These are phyloP conservation scores for Sugiyamaella novakii DNA, from an alignment of 1,139 yeast genomes.

Conservation along the genomic window DNA sequence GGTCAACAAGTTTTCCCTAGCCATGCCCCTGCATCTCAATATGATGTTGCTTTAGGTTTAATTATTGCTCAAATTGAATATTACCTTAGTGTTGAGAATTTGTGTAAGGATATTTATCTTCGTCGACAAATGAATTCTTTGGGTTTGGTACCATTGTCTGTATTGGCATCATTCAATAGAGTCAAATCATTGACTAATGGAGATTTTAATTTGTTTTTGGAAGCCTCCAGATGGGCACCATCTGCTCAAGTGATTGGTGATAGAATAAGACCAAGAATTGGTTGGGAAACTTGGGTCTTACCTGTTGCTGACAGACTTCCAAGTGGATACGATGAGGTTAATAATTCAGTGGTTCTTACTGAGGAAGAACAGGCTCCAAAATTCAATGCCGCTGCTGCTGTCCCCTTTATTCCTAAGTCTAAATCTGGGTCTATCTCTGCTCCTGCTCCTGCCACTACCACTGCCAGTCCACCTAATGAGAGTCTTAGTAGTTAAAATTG, in stretches of 20 bases:
- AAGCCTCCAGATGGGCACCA: constrained; percentile 50
- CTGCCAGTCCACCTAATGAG: constrained; percentile 9
- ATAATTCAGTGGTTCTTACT: not conserved
- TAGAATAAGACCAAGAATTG: constrained; percentile 49
- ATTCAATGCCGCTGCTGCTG: constrained; percentile 44
- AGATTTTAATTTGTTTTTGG: constrained; percentile 50
- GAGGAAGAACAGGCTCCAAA: constrained; percentile 35
- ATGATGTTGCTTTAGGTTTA: constrained; percentile 37
- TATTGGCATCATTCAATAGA: constrained; percentile 73
- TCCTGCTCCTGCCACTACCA: not conserved
- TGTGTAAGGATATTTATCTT: constrained; percentile 76
- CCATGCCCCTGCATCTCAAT: constrained; percentile 29
- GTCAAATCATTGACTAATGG: constrained; percentile 61
- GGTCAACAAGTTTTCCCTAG: constrained; percentile 30
- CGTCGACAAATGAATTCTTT: constrained; percentile 76
- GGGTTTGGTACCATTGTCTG: constrained; percentile 68
- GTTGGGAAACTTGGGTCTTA: constrained; percentile 54
- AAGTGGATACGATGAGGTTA: constrained; percentile 44
- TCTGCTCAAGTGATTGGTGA: constrained; percentile 50
- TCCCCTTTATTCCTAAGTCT: constrained; percentile 43
- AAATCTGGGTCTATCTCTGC: constrained; percentile 12
- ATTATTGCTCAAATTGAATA: constrained; percentile 69
- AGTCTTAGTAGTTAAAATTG: not conserved
- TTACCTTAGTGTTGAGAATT: constrained; percentile 84
- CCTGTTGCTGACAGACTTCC: constrained; percentile 51